A percentile compares a stretch with the other conserved stretches of the same genome.
Conservation (phyloP, 371 early-diverging fungal species). For the Mucor plumbeus region DNA sequence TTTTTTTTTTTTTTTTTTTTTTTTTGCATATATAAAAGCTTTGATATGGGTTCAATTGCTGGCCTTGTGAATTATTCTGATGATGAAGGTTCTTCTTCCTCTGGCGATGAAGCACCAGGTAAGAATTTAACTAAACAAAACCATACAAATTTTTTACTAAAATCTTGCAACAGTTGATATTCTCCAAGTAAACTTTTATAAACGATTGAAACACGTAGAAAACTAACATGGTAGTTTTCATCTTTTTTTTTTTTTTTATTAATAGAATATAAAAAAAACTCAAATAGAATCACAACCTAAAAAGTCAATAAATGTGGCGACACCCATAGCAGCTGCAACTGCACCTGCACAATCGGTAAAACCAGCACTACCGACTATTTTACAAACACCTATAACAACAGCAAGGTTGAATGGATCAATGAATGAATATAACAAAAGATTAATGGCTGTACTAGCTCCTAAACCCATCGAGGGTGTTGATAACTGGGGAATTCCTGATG, state of each 20-base stretch:
- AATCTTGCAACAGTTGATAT: background rate
- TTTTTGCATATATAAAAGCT: too few relatives aligned
- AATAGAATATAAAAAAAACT: background rate
- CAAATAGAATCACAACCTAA: background rate
- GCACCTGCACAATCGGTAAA: background rate
- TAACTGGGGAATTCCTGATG: slow-evolving; percentile 59
- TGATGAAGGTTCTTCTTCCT: slow-evolving; percentile 35
- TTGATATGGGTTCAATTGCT: slow-evolving; percentile 29
- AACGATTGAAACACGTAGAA: background rate
- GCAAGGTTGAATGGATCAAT: slow-evolving; percentile 6
- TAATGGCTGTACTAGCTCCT: slow-evolving; percentile 33
- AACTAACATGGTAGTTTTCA: background rate
- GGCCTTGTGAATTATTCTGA: slow-evolving; percentile 46
- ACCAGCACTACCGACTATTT: background rate
- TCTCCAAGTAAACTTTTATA: background rate
- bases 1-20: background rate
- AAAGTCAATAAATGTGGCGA: background rate
- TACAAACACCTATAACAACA: background rate
- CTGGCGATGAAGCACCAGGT: slow-evolving; percentile 32
- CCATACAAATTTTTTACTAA: background rate
- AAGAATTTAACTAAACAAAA: background rate
- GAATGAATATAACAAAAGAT: slow-evolving; percentile 23
- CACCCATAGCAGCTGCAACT: background rate
- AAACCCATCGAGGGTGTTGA: slow-evolving; percentile 50
- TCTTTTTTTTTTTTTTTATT: background rate